Base-by-base conservation (phyloP, 2,329 filamentous ascomycete genomes). In the Emergomyces pasteurianus region DNA sequence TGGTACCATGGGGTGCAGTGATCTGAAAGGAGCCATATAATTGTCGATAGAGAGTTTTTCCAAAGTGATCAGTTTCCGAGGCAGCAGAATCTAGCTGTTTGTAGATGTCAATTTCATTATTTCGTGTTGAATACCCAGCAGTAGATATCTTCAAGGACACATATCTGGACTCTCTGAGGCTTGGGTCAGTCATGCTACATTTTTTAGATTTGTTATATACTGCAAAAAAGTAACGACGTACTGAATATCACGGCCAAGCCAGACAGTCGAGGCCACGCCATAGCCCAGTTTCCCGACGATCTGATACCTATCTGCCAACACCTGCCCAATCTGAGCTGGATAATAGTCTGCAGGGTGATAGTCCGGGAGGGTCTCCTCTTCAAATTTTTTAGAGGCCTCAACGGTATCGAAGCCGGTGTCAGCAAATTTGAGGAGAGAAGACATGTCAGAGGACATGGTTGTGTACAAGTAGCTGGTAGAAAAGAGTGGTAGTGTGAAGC, bases 1-100 rank as follows among this genome's bases (percentile, higher is more conserved):
- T 58, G 26, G 43, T 46, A 46, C 43, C 57, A 40, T 52, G 59
- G 9, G 65, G 64, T 14, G 65, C 65, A 21, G 63, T 57, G 52
- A 72, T 60, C 4, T 65, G 42, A 61, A 73, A 73, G n/a, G 63
- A 58, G 56, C 69, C 67, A 34, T 67, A 64, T 26, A 68, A 40
- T 10, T 54, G 62, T 14, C 69, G 68, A 52, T 72, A 60, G 52
- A 61, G 58, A 42, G 43, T 57, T 46, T 55, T 58, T n/a, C 65
- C 69, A 14, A 65, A 61, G 55, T 69, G 66, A 50, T 57, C 53
- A 31, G 64, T 31, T 38, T 63, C 50, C 47, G 26, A 56, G 36
- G 43, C 38, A 50, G 38, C 55, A 42, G 28, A 57, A 34, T 60
- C 60, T 8, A 71, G 50, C 63, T 64, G 63, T 47, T 63, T 54